phyloP scores from a whole-genome alignment of 2,329 filamentous ascomycete species.

The Botrytis tulipae region DNA sequence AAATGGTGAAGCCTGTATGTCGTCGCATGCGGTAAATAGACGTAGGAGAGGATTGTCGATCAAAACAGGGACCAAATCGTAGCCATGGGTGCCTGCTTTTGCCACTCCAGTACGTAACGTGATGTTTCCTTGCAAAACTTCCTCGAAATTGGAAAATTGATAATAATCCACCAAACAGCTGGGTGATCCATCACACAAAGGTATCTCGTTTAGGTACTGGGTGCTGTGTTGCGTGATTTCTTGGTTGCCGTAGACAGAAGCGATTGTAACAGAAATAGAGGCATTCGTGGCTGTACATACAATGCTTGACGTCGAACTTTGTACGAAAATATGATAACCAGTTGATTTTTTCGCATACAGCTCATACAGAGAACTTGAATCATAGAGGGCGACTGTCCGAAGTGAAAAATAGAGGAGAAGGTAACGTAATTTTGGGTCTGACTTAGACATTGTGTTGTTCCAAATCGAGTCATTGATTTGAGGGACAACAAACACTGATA shows the following conservation, averaged over 20 bases:
- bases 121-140: background rate
- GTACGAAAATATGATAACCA: background rate
- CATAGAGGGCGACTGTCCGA: background rate
- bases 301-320: background rate
- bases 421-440: background rate
- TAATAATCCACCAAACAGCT: background rate
- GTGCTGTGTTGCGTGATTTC: background rate
- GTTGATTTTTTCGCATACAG: background rate
- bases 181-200: background rate
- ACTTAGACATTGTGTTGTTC: background rate
- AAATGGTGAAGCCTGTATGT: background rate
- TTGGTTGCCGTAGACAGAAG: background rate
- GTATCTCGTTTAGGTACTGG: background rate
- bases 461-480: background rate
- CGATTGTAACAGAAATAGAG: background rate
- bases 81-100: no score
- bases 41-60: background rate
- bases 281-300: background rate
- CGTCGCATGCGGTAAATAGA: background rate
- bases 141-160: background rate
- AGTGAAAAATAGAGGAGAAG: background rate
- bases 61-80: no score
- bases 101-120: fast-evolving
- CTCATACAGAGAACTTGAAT: no score
- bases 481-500: background rate